A percentile compares a stretch with the other conserved stretches of the same genome.
These are phyloP conservation scores for Pichia exigua DNA, from an alignment of 805 yeast species.

Conservation along the genomic window DNA sequence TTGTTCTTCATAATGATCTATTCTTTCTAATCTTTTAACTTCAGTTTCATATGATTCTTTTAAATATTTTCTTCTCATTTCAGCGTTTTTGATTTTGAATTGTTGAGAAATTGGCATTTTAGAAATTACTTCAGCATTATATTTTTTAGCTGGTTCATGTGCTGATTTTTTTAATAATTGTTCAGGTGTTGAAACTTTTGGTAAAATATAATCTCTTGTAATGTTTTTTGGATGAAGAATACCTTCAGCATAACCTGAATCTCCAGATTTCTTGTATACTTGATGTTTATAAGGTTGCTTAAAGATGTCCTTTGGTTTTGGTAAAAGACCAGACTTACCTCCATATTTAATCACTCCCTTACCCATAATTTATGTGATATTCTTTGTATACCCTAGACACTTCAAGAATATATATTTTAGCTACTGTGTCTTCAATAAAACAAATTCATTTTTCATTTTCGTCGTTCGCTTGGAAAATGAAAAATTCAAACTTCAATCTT, in stretches of 20 bases:
- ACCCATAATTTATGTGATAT: constrained; percentile 30
- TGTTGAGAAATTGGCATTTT: constrained; percentile 31
- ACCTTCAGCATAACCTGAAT: constrained; percentile 66
- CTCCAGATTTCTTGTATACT: constrained; percentile 40
- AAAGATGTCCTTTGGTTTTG: constrained; percentile 67
- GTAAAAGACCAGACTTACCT: constrained; percentile 76
- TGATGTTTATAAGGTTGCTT: constrained; percentile 55
- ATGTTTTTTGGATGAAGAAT: constrained; percentile 59
- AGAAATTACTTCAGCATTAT: constrained; percentile 27
- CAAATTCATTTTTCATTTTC: background rate
- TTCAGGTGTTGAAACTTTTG: constrained; percentile 50
- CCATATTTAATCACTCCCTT: constrained; percentile 44
- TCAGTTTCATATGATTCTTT: constrained; percentile 45
- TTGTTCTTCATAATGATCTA: constrained; percentile 21
- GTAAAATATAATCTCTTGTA: constrained; percentile 46
- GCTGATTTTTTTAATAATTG: constrained; percentile 50
- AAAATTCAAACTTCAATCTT: background rate
- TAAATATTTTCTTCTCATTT: constrained; percentile 65
- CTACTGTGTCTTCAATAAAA: background rate
- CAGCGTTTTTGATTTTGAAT: constrained; percentile 47
- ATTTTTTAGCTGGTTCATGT: constrained; percentile 33
- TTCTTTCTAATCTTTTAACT: constrained; percentile 29
- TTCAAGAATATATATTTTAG: too few species aligned
- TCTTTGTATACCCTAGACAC: background rate
- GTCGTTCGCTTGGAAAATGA: background rate